Conservation (phyloP, 306 rosid genomes). For the Cucurbita pepo region DNA sequence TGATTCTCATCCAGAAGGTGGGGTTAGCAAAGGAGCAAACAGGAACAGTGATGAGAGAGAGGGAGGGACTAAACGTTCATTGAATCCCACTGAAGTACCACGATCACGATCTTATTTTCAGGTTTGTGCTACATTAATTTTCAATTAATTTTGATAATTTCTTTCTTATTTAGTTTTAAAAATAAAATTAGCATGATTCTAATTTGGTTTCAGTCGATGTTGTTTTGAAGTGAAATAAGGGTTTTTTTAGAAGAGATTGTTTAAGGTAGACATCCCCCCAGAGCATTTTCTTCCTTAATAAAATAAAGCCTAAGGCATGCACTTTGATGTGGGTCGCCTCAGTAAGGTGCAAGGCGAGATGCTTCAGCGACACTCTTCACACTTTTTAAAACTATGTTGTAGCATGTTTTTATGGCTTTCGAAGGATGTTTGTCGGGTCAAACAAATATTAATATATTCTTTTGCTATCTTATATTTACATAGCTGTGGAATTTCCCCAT, state of each 20-base stretch:
- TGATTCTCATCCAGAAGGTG: slow-evolving; percentile 28
- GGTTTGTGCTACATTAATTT: slow-evolving; percentile 31
- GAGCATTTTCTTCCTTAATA: neutral
- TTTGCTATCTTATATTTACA: neutral
- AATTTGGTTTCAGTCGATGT: neutral
- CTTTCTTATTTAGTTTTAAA: neutral
- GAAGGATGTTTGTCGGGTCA: neutral
- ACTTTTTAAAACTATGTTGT: neutral
- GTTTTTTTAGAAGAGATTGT: neutral
- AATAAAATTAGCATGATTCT: neutral
- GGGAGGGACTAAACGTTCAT: slow-evolving; percentile 27
- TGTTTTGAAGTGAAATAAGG: neutral
- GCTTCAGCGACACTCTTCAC: neutral
- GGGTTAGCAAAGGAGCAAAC: slow-evolving; percentile 23
- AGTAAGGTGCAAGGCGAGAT: neutral
- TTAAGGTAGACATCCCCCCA: too few relatives aligned
- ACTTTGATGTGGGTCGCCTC: neutral
- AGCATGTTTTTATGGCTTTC: neutral
- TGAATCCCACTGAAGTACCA: slow-evolving; percentile 27
- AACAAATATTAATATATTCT: neutral
- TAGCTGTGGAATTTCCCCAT: neutral
- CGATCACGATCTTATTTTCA: slow-evolving; percentile 46
- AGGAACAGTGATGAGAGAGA: slow-evolving; percentile 19
- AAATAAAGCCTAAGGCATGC: neutral
- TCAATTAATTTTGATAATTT: neutral